Evolutionary conservation across 257 asterid species (phyloP).

Genomic region (Ballota nigra): DNA sequence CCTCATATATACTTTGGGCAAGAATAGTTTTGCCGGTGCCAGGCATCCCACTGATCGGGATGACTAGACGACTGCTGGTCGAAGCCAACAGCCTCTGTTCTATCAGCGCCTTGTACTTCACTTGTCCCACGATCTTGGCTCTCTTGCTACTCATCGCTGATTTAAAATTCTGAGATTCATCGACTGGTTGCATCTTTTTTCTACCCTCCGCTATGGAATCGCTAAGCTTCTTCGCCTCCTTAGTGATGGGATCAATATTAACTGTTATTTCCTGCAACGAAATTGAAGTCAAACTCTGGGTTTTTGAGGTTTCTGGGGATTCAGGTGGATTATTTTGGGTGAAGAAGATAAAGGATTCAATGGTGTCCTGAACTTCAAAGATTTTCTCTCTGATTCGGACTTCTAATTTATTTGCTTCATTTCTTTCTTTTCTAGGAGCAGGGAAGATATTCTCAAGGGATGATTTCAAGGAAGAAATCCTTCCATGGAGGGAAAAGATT

Average conservation of each 20-base stretch:
- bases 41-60: neutral
- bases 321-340: neutral
- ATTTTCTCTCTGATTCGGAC: neutral
- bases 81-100: neutral
- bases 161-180: neutral
- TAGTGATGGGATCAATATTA: neutral
- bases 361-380: neutral
- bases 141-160: neutral
- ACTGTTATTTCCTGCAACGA: neutral
- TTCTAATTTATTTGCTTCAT: neutral
- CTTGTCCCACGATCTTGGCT: constrained; percentile 25
- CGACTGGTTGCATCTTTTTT: neutral
- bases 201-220: neutral
- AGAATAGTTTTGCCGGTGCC: constrained; percentile 37
- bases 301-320: neutral
- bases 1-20: constrained; percentile 28
- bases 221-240: neutral
- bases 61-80: neutral
- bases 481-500: neutral
- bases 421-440: neutral
- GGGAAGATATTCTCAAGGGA: constrained; percentile 14
- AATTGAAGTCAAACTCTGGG: neutral
- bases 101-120: neutral
- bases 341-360: constrained; percentile 4
- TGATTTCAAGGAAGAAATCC: neutral